Evolutionary conservation across 352 stramenopile genomes (phyloP), one percentile per base, ranked within the genome.

Genomic region (Phytopythium cucurbitacearum): DNA sequence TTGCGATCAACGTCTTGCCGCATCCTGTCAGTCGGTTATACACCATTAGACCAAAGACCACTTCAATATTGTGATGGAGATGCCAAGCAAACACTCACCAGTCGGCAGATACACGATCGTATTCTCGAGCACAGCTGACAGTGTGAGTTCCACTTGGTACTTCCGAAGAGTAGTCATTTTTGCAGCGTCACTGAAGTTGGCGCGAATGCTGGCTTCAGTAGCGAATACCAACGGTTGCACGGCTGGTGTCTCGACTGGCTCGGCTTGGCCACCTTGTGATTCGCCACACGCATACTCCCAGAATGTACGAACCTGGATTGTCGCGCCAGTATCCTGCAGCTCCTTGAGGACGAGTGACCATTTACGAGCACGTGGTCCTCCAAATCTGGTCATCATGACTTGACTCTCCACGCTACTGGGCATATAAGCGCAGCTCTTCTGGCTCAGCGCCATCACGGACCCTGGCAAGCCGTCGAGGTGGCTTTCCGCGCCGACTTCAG

Each of bases 51-150:
- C 1, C 28, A 38, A 2, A 53, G 12, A 35, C 8, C 2, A 44
- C 12, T 1, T 32, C 7, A 12, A 43, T n/a, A 2, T n/a, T 2
- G 11, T 12, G n/a, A 43, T 43, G 39, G 21, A 28, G 21, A 28
- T 28, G 21, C 21, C 21, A 28, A 28, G 21, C 21, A 28, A 11
- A n/a, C 34, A 41, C 45, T 13, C 11, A 67, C 82, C 82, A 21
- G 80, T 93, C 11, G 82, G 82, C 2, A 93, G 48, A 49, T 91
- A 93, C 38, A 89, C 71, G 44, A 93, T 85, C 3, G 80, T 89
- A 61, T 91, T 93, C 49, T 90, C 78, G 8, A 89, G 63, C 49
- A 91, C 56, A 7, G 80, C 76, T 33, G 74, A 88, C 2, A 93
- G 36, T 33, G 71, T 71, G 3, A 90, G 54, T 53, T 93, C 82